Conservation (phyloP, 83 land plant species). For the Diphasiastrum complanatum region DNA sequence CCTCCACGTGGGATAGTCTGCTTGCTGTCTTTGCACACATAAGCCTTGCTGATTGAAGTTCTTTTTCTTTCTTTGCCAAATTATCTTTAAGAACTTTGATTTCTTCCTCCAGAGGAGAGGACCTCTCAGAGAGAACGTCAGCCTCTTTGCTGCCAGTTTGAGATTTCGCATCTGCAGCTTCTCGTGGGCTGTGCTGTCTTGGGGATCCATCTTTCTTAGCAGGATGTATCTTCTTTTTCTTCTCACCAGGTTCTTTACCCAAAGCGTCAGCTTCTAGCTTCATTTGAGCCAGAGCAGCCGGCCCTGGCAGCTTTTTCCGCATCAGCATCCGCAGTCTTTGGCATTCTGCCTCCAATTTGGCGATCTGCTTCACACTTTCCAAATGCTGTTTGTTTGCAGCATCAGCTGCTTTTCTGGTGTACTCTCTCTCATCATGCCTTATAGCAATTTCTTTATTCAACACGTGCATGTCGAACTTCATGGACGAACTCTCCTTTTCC, state of each 20-base stretch:
- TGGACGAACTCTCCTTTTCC: conserved; percentile 49
- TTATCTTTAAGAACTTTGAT: conserved; percentile 36
- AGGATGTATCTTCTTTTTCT: conserved; percentile 19
- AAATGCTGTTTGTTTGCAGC: conserved; percentile 58
- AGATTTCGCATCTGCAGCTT: conserved; percentile 21
- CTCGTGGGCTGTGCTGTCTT: not conserved
- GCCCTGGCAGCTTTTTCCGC: conserved; percentile 65
- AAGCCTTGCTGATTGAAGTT: conserved; percentile 37
- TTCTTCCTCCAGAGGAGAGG: conserved; percentile 29
- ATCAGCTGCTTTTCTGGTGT: conserved; percentile 45
- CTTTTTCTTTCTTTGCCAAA: conserved; percentile 33
- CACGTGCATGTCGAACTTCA: conserved; percentile 55
- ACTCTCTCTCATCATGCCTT: conserved; percentile 51
- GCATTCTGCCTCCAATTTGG: conserved; percentile 62
- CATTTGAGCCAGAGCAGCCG: conserved; percentile 75
- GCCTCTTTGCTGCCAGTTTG: conserved; percentile 47
- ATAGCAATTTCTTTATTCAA: conserved; percentile 58
- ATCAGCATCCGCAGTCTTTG: conserved; percentile 66
- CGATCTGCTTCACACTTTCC: conserved; percentile 55
- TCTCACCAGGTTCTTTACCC: conserved; percentile 41
- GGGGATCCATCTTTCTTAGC: conserved; percentile 23
- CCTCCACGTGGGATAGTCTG: conserved; percentile 45
- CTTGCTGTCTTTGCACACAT: conserved; percentile 34
- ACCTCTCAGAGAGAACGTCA: conserved; percentile 38
- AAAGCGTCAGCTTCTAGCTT: conserved; percentile 60